Evolutionary conservation across 2,329 filamentous ascomycete species (phyloP).

Genomic region (Saccharata proteae): DNA sequence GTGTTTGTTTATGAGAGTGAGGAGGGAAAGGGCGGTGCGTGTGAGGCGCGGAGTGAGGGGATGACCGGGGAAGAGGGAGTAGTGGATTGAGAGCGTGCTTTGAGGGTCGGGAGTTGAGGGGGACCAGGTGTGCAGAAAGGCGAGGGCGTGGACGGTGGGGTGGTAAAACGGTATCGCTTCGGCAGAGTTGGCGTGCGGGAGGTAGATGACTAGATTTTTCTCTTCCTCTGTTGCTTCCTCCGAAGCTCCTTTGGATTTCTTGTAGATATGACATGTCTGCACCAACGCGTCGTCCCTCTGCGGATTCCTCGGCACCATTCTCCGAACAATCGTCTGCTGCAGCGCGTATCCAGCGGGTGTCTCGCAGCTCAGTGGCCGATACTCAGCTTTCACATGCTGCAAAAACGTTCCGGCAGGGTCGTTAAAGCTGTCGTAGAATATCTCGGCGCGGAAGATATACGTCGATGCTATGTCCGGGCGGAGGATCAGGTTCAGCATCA

Average conservation of each 20-base stretch:
- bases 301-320: conserved; percentile 70
- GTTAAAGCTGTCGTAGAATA: conserved; percentile 45
- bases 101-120: conserved; percentile 3
- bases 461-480: conserved; percentile 73
- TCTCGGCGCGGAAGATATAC: conserved; percentile 68
- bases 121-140: conserved; percentile 60
- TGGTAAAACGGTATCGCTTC: conserved; percentile 77
- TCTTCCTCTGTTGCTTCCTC: conserved; percentile 13
- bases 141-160: conserved; percentile 60
- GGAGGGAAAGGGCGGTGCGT: conserved; percentile 56
- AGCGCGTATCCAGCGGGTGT: conserved; percentile 28
- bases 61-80: conserved; percentile 31
- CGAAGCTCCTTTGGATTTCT: conserved; percentile 13
- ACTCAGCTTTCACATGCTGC: conserved; percentile 36
- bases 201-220: conserved; percentile 57
- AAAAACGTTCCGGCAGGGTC: conserved; percentile 29
- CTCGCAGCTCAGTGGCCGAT: conserved; percentile 15
- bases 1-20: conserved; percentile 61
- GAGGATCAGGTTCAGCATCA: conserved; percentile 62
- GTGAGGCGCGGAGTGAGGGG: conserved; percentile 41
- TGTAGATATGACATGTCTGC: conserved; percentile 72
- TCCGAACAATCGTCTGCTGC: conserved; percentile 58
- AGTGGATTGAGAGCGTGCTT: conserved; percentile 38
- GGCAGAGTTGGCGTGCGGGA: conserved; percentile 54
- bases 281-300: conserved; percentile 61